A percentile compares a stretch with the other conserved stretches of the same genome.
Evolutionary conservation across 805 yeast genomes (phyloP).

Genomic region (Ogataea paradorogensis): DNA sequence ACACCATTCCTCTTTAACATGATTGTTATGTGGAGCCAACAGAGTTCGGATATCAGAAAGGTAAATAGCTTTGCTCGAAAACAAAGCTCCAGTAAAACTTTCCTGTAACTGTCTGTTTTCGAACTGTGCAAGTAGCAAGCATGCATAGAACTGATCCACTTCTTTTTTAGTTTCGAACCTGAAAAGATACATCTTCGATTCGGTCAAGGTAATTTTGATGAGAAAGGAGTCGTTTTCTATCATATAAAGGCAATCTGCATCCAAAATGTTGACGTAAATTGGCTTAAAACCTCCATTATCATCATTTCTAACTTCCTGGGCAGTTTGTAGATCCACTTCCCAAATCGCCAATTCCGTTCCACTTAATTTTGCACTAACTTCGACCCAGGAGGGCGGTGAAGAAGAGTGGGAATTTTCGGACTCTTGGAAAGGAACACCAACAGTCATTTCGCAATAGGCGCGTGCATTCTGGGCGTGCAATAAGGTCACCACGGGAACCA

Average conservation of each 20-base stretch:
- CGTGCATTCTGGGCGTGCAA: constrained; percentile 69
- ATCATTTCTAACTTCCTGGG: constrained; percentile 27
- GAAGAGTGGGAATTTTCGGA: constrained; percentile 3
- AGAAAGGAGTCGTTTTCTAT: constrained; percentile 9
- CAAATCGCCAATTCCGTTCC: constrained; percentile 57
- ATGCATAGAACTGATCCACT: constrained; percentile 37
- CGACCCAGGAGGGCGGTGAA: constrained; percentile 20
- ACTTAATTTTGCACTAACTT: constrained; percentile 32
- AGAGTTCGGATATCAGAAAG: constrained; percentile 59
- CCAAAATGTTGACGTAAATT: constrained; percentile 51
- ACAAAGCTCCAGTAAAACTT: constrained; percentile 61
- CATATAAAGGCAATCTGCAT: constrained; percentile 32
- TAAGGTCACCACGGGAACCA: constrained; percentile 69
- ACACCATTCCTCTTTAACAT: constrained; percentile 57
- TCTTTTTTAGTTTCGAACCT: constrained; percentile 27
- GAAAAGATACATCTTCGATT: constrained; percentile 23
- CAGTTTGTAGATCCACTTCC: constrained; percentile 36
- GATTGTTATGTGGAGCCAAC: constrained; percentile 47
- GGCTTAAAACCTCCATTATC: constrained; percentile 44
- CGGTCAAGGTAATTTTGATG: constrained; percentile 26
- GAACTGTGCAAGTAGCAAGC: constrained; percentile 51
- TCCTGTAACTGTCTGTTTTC: constrained; percentile 58
- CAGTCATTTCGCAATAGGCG: constrained; percentile 46
- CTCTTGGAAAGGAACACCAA: constrained; percentile 24
- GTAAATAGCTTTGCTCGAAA: constrained; percentile 54